Evolutionary conservation across 176 grass and related monocot species (phyloP).

Genomic region (Oryza glumipatula): DNA sequence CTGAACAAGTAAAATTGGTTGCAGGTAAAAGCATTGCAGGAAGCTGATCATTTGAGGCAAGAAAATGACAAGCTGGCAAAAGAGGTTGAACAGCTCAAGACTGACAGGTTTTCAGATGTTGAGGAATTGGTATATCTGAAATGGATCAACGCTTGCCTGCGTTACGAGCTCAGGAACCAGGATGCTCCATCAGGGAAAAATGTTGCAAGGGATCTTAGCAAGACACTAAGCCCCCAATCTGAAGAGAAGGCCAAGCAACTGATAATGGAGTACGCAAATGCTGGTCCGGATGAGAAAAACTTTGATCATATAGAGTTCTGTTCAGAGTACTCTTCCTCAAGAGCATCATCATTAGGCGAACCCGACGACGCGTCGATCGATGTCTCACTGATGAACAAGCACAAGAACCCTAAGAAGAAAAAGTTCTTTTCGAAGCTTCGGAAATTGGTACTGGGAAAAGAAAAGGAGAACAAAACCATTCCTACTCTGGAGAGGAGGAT

Average conservation of each 20-base stretch:
- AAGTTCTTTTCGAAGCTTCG: conserved; percentile 83
- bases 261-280: conserved; percentile 85
- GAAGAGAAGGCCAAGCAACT: conserved; percentile 90
- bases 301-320: conserved; percentile 56
- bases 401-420: conserved; percentile 48
- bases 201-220: conserved; percentile 77
- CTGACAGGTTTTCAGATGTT: conserved; percentile 75
- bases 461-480: conserved; percentile 27
- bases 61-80: conserved; percentile 71
- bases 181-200: conserved; percentile 56
- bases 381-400: conserved; percentile 46
- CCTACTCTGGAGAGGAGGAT: conserved; percentile 52
- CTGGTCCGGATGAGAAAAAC: conserved; percentile 52
- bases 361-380: conserved; percentile 49
- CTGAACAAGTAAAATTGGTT: conserved; percentile 40
- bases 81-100: conserved; percentile 75
- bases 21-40: conserved; percentile 72
- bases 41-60: conserved; percentile 62
- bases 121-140: conserved; percentile 96
- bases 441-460: conserved; percentile 77
- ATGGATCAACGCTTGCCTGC: conserved; percentile 98
- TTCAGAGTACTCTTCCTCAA: conserved; percentile 73
- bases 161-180: conserved; percentile 85
- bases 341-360: conserved; percentile 57
- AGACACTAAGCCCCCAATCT: conserved; percentile 77